Base-by-base conservation (phyloP, 805 yeast genomes). In the Candida mattraensis region DNA sequence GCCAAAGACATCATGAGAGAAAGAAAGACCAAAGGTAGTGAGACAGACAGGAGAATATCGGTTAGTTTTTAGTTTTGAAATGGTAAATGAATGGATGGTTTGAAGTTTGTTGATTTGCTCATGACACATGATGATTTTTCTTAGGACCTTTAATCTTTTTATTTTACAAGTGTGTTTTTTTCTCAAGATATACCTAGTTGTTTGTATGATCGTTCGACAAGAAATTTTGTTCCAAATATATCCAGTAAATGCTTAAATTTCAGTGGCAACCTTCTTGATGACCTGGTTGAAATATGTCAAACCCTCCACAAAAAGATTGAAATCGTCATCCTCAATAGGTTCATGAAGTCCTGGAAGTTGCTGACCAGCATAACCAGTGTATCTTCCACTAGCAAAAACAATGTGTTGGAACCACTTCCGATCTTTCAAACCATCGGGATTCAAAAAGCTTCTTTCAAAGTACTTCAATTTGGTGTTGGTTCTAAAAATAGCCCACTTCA, bases 351-450 rank as follows among this genome's bases (percentile, higher is more conserved):
- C 80, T 1, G 83, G 83, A 36, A 76, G 60, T 24, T 70, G 64
- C 35, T 72, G 77, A 4, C 80, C 81, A n/a, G 72, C 69, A 42
- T 78, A 77, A 2, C 83, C 83, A 1, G 80, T 76, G 56, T 72
- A 70, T 30, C 79, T 54, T 2, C 80, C 81, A 30, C 80, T 75
- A 2, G 82, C 78, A 53, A 62, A 78, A n/a, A 77, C 65, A 27
- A 70, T 58, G 51, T 78, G 84, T 53, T 70, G 75, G 60, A 71
- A 78, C 82, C 83, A 78, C 2, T 64, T 53, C 35, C 83, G 64
- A 27, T 60, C 64, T 11, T 65, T 68, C 13, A 78, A 61, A 1
- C 84, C 84, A 3, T 63, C 60, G 3, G 65, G 59, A 45, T 69
- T 53, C 28, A 75, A 43, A 48, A 78, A 74, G 13, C 50, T 42